Evolutionary conservation across 2,329 filamentous ascomycete species (phyloP), one percentile per base, ranked within the genome.

Genomic region (Chalaropsis ovoidea): DNA sequence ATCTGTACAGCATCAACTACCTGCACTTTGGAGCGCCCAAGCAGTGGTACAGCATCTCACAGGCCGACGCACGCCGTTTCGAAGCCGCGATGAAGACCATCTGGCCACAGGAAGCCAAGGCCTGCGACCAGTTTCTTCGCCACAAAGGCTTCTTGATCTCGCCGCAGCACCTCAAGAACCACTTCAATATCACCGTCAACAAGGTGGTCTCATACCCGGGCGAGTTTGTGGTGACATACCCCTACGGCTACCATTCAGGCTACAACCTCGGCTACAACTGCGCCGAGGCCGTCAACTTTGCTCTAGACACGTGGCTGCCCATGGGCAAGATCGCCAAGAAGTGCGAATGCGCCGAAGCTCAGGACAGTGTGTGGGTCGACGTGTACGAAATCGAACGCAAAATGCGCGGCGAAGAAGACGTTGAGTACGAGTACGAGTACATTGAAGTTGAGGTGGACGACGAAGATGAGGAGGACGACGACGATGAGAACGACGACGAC

Each of bases 1-100:
- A 99, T 77, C 83, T 99, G 3, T 99, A 99, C 84, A 97, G 92
- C 74, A 99, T 99, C 81, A 99, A 99, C 77, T 99, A 96, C 75
- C 91, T 99, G 67, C 94, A 99, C 73, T 99, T 99, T 74, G 94
- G 94, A 65, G 94, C 94, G 1, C 94, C 94, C 0, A 99, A 99
- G 76, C 94, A 99, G 75, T 99, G 94, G 94, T 99, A 99, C 77
- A 96, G 92, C 75, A 97, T 99, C 70, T 96, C 93, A 0, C 95
- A 97, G 74, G 89, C 89, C 69, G 94, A 99, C 74, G 91, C 93
- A 15, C 85, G 91, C 62, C 87, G 88, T 17, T 99, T 99, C 71
- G 94, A 99, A 75, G 85, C 86, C 45, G 93, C 90, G 52, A 99
- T 99, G 94, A 93, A 88, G 76, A 91, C 82, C 72, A 89, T 96